Percentiles rank a stretch among this genome's conserved stretches.
Evolutionary conservation across 129 eudicot genomes (phyloP).

Genomic region (Arctium minus): DNA sequence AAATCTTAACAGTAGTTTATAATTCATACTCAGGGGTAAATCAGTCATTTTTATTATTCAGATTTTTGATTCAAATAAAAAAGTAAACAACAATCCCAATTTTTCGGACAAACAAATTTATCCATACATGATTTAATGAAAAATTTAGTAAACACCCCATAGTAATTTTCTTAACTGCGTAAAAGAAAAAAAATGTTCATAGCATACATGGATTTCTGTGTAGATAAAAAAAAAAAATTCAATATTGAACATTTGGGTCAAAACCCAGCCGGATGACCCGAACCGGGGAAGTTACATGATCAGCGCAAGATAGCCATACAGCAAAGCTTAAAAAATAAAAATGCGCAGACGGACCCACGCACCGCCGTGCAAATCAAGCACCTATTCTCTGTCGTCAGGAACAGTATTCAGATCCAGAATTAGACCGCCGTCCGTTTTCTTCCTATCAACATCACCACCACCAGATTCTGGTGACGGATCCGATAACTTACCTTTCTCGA

Average conservation of each 20-base stretch:
- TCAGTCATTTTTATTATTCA: too few relatives aligned
- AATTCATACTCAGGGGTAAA: too few relatives aligned
- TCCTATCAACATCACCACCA: background rate
- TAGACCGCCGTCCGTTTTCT: background rate
- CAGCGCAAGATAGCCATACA: conserved; percentile 21
- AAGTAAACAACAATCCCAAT: too few relatives aligned
- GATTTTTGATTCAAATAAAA: too few relatives aligned
- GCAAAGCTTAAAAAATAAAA: background rate
- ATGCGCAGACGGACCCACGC: conserved; percentile 18
- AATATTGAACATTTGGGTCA: conserved; percentile 11
- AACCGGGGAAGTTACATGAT: conserved; percentile 5
- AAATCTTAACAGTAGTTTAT: too few relatives aligned
- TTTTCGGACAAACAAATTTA: too few relatives aligned
- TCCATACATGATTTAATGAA: too few relatives aligned
- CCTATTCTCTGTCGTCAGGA: conserved; percentile 30
- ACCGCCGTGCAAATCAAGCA: conserved; percentile 1
- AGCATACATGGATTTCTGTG: background rate
- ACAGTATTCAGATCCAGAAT: conserved; percentile 31
- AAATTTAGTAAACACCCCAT: too few relatives aligned
- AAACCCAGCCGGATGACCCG: conserved; percentile 24
- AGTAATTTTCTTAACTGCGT: background rate
- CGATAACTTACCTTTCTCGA: conserved; percentile 24
- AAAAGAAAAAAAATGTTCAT: background rate
- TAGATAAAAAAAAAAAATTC: background rate
- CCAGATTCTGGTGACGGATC: conserved; percentile 19